Evolutionary conservation across 1,139 yeast species (phyloP), one percentile per base, ranked within the genome.

Genomic region (Saccharomycopsis crataegensis): DNA sequence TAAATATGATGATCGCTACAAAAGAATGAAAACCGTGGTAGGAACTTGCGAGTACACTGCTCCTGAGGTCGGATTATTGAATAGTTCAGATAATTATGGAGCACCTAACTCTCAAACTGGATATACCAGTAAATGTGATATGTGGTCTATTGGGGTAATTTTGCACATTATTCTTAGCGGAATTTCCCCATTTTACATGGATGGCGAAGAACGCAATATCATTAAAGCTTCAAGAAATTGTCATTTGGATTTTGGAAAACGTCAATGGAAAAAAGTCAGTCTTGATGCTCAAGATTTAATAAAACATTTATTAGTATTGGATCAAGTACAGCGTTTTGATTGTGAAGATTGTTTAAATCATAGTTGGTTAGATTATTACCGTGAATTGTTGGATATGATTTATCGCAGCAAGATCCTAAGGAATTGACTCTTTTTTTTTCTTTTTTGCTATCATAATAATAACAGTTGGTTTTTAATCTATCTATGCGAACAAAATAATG

Each of bases 21-120:
- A 34, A 49, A 66, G 83, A 57, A 75, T 81, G 72, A 72, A 70
- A 50, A 78, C 87, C 0, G 70, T 79, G 1, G 84, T 80, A 1
- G 89, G 89, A 1, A 82, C 88, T 0, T 79, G 83, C 0, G 88
- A 82, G 61, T 82, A 82, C 61, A 76, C 82, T 56, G 88, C 88
- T 0, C 88, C 88, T 0, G 88, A 83, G 58, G 79, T 78, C 17
- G 78, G 80, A 1, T 70, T 77, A 57, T 69, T 64, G 51, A 67
- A 64, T 38, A 63, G 62, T 54, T 22, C 9, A 7, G 8, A 40
- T 12, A 33, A 16, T 47, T 36, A 43, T 37, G 33, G n/a, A 11
- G 2, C 28, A 22, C 28, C 28, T 22, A 4, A 4, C 28, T 11
- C 17, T 11, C 33, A 48, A 53, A 55, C 59, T 28, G 81, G 83